Conservation (phyloP, 73 alveolate species). For the Loxodes magnus region DNA sequence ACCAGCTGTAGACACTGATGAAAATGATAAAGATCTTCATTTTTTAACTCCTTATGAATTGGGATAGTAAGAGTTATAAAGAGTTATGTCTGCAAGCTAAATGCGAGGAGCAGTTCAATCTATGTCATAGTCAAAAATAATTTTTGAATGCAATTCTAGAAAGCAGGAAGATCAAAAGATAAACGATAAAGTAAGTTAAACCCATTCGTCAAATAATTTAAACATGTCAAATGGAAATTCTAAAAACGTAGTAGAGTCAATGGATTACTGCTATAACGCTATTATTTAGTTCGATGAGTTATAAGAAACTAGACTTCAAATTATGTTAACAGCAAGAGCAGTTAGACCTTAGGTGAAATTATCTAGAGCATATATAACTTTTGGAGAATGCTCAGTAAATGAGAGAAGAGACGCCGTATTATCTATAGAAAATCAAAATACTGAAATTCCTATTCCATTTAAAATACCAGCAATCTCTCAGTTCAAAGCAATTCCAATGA, state of each 20-base stretch:
- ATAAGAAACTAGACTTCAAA: constrained; percentile 61
- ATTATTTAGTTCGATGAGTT: constrained; percentile 57
- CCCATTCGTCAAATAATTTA: too few relatives aligned
- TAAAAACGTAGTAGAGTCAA: too few relatives aligned
- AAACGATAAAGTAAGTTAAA: too few relatives aligned
- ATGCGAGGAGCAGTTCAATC: constrained; percentile 82
- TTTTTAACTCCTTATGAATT: constrained; percentile 82
- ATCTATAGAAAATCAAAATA: constrained; percentile 82
- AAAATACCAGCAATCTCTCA: constrained; percentile 77
- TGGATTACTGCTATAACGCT: constrained; percentile 62
- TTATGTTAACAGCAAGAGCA: constrained; percentile 88
- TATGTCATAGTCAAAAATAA: constrained; percentile 72
- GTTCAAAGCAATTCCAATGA: constrained; percentile 79
- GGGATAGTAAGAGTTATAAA: constrained; percentile 86
- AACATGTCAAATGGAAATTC: too few relatives aligned
- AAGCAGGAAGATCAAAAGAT: too few relatives aligned
- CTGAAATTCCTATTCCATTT: constrained; percentile 83
- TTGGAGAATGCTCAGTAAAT: constrained; percentile 87
- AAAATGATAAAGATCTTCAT: constrained; percentile 67
- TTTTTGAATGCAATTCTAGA: constrained; percentile 67
- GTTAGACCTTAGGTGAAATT: constrained; percentile 86
- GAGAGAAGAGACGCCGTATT: constrained; percentile 74
- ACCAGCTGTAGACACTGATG: constrained; percentile 71
- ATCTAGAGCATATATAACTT: constrained; percentile 57
- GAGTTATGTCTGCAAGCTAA: constrained; percentile 88